Conservation (phyloP, 768 basidiomycete species). For the Heimioporus sp. region DNA sequence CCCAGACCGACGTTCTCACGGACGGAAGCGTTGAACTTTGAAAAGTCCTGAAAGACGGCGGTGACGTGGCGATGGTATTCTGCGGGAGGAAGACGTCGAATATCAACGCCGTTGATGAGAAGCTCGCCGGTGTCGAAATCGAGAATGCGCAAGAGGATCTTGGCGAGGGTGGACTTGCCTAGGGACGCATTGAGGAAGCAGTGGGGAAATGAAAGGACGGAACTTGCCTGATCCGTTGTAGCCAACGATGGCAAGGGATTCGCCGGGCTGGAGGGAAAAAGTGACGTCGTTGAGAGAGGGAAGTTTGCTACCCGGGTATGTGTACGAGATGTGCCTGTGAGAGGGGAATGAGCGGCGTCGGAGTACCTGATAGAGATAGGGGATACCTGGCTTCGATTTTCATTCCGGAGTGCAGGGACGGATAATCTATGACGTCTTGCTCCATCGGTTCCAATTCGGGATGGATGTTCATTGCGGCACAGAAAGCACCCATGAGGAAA, state of each 20-base stretch:
- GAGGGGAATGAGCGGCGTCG: background rate
- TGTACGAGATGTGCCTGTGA: conserved; percentile 49
- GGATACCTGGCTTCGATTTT: conserved; percentile 65
- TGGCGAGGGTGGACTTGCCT: conserved; percentile 89
- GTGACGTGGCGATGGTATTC: conserved; percentile 75
- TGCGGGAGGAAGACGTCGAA: conserved; percentile 59
- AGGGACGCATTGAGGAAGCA: background rate
- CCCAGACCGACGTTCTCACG: conserved; percentile 88
- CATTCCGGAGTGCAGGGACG: conserved; percentile 52
- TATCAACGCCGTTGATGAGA: conserved; percentile 66
- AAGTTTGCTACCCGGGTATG: conserved; percentile 72
- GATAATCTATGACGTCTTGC: conserved; percentile 51
- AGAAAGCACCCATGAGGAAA: conserved; percentile 86
- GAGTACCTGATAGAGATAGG: conserved; percentile 19
- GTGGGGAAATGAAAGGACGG: background rate
- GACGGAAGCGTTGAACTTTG: conserved; percentile 73
- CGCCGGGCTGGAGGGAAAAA: conserved; percentile 69
- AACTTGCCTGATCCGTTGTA: conserved; percentile 75
- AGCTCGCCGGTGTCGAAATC: conserved; percentile 73
- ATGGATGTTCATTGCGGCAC: conserved; percentile 68
- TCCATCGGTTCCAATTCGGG: conserved; percentile 64
- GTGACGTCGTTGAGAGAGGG: conserved; percentile 69
- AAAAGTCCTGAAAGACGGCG: conserved; percentile 86
- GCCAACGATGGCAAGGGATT: conserved; percentile 83
- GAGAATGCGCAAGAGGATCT: conserved; percentile 72